Percentiles rank a stretch among this genome's conserved stretches.
phyloP scores from a whole-genome alignment of 768 basidiomycete species.

The Pholiota microspora region DNA sequence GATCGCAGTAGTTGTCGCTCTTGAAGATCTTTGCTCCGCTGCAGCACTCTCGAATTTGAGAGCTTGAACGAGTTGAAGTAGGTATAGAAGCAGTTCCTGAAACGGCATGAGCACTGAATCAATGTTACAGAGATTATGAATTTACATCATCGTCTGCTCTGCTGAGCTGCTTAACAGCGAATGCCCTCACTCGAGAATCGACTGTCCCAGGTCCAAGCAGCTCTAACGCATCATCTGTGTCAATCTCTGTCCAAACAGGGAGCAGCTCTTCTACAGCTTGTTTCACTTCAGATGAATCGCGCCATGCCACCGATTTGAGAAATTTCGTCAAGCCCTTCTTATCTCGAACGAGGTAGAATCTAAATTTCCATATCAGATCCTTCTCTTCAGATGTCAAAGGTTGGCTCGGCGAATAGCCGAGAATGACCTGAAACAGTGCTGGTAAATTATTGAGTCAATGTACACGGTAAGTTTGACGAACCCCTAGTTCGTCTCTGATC shows the following conservation, averaged over 20 bases:
- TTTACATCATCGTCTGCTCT: slow-evolving; percentile 92
- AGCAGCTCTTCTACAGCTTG: slow-evolving; percentile 96
- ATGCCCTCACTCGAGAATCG: slow-evolving; percentile 89
- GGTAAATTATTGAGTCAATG: neutral
- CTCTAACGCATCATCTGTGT: slow-evolving; percentile 95
- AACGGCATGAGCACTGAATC: slow-evolving; percentile 5
- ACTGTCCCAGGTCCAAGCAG: slow-evolving; percentile 87
- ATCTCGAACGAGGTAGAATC: slow-evolving; percentile 93
- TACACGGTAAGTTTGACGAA: slow-evolving; percentile 33
- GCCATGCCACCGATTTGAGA: slow-evolving; percentile 96
- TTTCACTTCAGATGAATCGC: slow-evolving; percentile 93
- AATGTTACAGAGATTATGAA: slow-evolving; percentile 3
- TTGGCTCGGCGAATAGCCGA: slow-evolving; percentile 89
- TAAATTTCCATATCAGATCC: slow-evolving; percentile 97
- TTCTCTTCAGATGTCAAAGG: slow-evolving; percentile 88
- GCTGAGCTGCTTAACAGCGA: slow-evolving; percentile 88
- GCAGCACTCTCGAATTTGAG: slow-evolving; percentile 92
- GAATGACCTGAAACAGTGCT: slow-evolving; percentile 61
- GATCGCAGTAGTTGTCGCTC: slow-evolving; percentile 68
- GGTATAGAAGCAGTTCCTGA: slow-evolving; percentile 89
- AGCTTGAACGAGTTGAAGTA: slow-evolving; percentile 95
- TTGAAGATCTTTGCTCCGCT: slow-evolving; percentile 72
- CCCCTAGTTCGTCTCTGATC: slow-evolving; percentile 89
- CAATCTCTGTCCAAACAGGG: slow-evolving; percentile 96
- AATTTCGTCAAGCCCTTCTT: slow-evolving; percentile 97